Evolutionary conservation across 306 rosid genomes (phyloP).

Genomic region (Macrotyloma uniflorum): DNA sequence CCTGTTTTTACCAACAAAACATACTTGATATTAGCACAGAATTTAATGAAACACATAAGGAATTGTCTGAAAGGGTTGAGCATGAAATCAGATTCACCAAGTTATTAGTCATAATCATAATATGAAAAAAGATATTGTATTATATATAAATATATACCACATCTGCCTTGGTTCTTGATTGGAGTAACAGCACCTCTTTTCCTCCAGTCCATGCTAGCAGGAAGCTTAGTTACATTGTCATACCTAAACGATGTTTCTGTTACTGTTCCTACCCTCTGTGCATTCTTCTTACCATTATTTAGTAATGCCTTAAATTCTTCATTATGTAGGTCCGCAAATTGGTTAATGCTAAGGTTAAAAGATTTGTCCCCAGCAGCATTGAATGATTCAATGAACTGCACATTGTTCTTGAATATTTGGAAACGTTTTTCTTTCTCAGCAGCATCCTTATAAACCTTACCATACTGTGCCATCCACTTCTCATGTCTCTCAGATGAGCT

Average conservation of each 20-base stretch:
- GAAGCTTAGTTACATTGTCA: conserved; percentile 12
- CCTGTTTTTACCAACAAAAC: not conserved
- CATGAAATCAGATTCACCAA: too few species aligned
- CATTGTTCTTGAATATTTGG: conserved; percentile 36
- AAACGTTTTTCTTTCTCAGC: conserved; percentile 37
- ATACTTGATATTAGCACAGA: too few species aligned
- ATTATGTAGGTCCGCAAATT: conserved; percentile 27
- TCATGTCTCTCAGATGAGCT: conserved; percentile 13
- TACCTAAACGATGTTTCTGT: conserved; percentile 11
- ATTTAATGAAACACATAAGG: too few species aligned
- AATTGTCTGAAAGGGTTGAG: too few species aligned
- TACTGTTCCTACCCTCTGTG: not conserved
- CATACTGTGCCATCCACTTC: conserved; percentile 34
- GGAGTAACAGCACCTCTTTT: conserved; percentile 38
- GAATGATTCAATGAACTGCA: conserved; percentile 34
- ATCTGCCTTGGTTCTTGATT: conserved; percentile 26
- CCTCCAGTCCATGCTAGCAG: conserved; percentile 36
- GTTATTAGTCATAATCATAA: too few species aligned
- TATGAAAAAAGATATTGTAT: too few species aligned
- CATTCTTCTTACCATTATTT: not conserved
- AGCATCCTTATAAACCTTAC: conserved; percentile 4
- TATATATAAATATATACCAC: conserved; percentile 18
- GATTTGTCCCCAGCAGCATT: conserved; percentile 34
- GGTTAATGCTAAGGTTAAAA: conserved; percentile 40
- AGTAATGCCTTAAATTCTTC: conserved; percentile 34